These are phyloP conservation scores for Aureobasidium uvarum DNA, from an alignment of 2,329 filamentous ascomycete genomes.

Conservation along the genomic window DNA sequence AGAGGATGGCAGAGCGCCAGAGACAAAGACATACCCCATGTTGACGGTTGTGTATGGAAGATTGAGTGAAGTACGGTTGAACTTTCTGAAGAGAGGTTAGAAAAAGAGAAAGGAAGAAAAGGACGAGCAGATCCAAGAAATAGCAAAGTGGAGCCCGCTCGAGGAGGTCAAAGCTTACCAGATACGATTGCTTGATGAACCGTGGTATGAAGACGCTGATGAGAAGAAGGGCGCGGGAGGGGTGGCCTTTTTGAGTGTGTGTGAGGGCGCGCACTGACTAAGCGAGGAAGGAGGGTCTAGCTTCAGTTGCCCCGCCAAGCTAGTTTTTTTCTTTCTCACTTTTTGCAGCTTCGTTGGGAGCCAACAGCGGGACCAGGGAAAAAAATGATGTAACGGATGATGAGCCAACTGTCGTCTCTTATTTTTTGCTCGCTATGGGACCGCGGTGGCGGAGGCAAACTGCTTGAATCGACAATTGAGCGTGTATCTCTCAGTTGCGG, in stretches of 20 bases:
- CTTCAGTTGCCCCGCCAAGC: slow-evolving; percentile 25
- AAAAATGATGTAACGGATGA: slow-evolving; percentile 24
- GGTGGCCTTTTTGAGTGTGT: slow-evolving; percentile 25
- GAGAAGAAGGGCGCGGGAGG: slow-evolving; percentile 27
- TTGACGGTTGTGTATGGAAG: slow-evolving; percentile 47
- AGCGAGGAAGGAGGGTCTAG: slow-evolving; percentile 19
- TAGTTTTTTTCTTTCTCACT: slow-evolving; percentile 22
- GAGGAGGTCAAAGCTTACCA: slow-evolving; percentile 30
- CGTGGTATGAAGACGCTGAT: slow-evolving; percentile 30
- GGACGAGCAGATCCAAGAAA: slow-evolving; percentile 21
- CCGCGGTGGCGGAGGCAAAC: slow-evolving; percentile 22
- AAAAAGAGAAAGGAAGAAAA: slow-evolving; percentile 17
- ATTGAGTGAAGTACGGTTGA: slow-evolving; percentile 38
- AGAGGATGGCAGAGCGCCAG: not conserved
- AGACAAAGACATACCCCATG: slow-evolving; percentile 57
- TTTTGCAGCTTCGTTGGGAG: slow-evolving; percentile 24
- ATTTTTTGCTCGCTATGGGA: slow-evolving; percentile 18
- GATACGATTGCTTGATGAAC: slow-evolving; percentile 31
- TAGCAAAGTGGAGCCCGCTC: slow-evolving; percentile 22
- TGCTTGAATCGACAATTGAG: slow-evolving; percentile 6
- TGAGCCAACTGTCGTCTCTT: slow-evolving; percentile 6
- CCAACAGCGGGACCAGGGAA: slow-evolving; percentile 8
- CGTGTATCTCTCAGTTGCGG: slow-evolving; percentile 14
- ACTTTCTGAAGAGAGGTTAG: slow-evolving; percentile 27
- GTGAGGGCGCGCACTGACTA: slow-evolving; percentile 16